phyloP scores from a whole-genome alignment of 768 basidiomycete genomes.

The Pleurotus platypus region DNA sequence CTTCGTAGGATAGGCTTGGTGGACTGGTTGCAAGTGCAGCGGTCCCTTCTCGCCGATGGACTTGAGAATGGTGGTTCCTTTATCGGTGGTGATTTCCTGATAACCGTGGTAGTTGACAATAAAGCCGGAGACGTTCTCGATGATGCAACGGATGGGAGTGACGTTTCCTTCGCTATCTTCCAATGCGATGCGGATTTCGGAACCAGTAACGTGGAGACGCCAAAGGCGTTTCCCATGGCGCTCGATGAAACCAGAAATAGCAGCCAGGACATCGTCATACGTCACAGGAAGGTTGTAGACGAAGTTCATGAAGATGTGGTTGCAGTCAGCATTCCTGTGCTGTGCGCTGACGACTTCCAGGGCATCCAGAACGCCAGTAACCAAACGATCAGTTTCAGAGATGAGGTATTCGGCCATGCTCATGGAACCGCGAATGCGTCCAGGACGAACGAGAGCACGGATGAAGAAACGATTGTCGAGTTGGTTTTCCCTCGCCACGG shows the following conservation, averaged over 20 bases:
- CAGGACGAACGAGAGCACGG: slow-evolving; percentile 93
- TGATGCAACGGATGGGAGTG: slow-evolving; percentile 94
- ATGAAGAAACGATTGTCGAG: slow-evolving; percentile 99
- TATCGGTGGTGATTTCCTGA: slow-evolving; percentile 96
- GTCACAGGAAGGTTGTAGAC: slow-evolving; percentile 94
- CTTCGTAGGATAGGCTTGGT: slow-evolving; percentile 92
- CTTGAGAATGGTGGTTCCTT: slow-evolving; percentile 92
- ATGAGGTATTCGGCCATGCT: slow-evolving; percentile 97
- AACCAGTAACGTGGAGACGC: slow-evolving; percentile 96
- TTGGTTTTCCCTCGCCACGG: slow-evolving; percentile 91
- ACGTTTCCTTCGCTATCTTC: slow-evolving; percentile 95
- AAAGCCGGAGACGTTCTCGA: slow-evolving; percentile 98
- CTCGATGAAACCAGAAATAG: slow-evolving; percentile 98
- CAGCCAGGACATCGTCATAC: slow-evolving; percentile 95
- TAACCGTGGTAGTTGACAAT: slow-evolving; percentile 98
- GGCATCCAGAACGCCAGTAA: slow-evolving; percentile 90
- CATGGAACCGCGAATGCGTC: slow-evolving; percentile 88
- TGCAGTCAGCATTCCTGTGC: slow-evolving; percentile 91
- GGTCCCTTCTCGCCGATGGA: slow-evolving; percentile 98
- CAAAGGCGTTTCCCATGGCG: slow-evolving; percentile 97
- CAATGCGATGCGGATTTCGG: slow-evolving; percentile 92
- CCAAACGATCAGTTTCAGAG: slow-evolving; percentile 95
- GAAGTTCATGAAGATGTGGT: slow-evolving; percentile 99
- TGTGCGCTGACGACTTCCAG: slow-evolving; percentile 91
- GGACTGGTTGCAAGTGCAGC: slow-evolving; percentile 92